A percentile compares a stretch with the other conserved stretches of the same genome.
These are phyloP conservation scores for Carex littledalei DNA, from an alignment of 176 grass and related monocot genomes.

Conservation along the genomic window DNA sequence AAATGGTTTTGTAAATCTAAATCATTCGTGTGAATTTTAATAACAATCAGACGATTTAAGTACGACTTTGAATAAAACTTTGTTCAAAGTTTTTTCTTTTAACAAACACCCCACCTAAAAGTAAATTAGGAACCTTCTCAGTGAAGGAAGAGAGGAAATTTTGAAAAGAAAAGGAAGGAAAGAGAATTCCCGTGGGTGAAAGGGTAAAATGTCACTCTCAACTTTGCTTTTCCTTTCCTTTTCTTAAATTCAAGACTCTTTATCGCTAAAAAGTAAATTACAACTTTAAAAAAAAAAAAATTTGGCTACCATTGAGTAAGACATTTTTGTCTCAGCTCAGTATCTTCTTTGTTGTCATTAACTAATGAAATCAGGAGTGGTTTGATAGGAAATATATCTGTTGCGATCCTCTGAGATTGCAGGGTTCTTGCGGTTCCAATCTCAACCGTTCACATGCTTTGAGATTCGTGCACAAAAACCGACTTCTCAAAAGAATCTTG, in stretches of 20 bases:
- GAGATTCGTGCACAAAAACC: too few species aligned
- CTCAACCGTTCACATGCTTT: too few species aligned
- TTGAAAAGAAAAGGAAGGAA: background rate
- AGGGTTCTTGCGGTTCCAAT: too few species aligned
- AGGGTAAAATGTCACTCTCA: constrained; percentile 15
- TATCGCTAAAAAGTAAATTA: background rate
- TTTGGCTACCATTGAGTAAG: background rate
- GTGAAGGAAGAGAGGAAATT: background rate
- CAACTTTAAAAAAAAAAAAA: background rate
- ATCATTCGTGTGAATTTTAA: too few species aligned
- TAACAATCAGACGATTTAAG: too few species aligned
- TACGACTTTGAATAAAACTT: too few species aligned
- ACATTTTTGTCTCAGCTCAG: background rate
- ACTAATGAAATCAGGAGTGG: background rate
- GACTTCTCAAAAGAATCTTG: too few species aligned
- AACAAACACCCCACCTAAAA: background rate
- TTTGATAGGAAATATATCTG: too few species aligned
- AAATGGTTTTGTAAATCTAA: too few species aligned
- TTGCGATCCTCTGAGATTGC: too few species aligned
- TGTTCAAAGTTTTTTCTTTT: too few species aligned
- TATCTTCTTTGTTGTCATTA: background rate
- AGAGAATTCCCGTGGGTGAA: constrained; percentile 10
- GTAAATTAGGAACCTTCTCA: background rate
- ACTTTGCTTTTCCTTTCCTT: background rate
- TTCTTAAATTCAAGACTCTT: background rate